phyloP scores from a whole-genome alignment of 2,329 filamentous ascomycete genomes.

The Aspergillus fumigatiaffinis region DNA sequence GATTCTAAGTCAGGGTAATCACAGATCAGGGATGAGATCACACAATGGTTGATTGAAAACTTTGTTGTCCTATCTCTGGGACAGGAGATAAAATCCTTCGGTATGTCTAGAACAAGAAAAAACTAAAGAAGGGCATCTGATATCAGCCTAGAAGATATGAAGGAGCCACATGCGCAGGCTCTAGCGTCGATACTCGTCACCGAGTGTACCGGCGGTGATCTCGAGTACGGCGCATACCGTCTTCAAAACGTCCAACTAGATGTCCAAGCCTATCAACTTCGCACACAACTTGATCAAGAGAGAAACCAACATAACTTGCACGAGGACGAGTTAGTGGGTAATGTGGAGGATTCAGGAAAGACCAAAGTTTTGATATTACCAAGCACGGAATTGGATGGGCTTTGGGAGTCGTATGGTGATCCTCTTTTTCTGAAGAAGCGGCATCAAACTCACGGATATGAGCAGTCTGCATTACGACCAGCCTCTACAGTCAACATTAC shows the following conservation, averaged over 20 bases:
- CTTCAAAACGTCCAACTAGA: constrained; percentile 37
- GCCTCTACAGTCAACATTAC: constrained; percentile 37
- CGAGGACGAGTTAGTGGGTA: constrained; percentile 11
- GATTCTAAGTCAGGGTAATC: not conserved
- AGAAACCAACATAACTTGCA: constrained; percentile 17
- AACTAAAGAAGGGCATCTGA: constrained; percentile 1
- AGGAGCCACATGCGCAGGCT: constrained; percentile 17
- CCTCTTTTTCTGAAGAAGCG: not conserved
- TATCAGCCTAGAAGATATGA: constrained; percentile 21
- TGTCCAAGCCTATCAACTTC: constrained; percentile 41
- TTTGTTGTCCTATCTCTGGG: constrained; percentile 32
- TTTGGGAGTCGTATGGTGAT: constrained; percentile 41
- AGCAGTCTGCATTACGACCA: constrained; percentile 42
- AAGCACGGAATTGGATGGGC: constrained; percentile 35
- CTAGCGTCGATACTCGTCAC: constrained; percentile 36
- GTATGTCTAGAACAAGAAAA: constrained; percentile 13
- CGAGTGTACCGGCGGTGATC: constrained; percentile 34
- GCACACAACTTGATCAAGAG: constrained; percentile 18
- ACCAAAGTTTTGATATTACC: constrained; percentile 36
- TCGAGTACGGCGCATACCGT: constrained; percentile 23
- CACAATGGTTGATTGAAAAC: constrained; percentile 32
- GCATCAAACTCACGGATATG: not conserved
- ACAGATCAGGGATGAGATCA: constrained; percentile 36
- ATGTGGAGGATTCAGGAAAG: constrained; percentile 25
- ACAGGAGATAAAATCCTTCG: constrained; percentile 28